phyloP scores from a whole-genome alignment of 495 filamentous ascomycete species.

The Daldinia bambusicola region DNA sequence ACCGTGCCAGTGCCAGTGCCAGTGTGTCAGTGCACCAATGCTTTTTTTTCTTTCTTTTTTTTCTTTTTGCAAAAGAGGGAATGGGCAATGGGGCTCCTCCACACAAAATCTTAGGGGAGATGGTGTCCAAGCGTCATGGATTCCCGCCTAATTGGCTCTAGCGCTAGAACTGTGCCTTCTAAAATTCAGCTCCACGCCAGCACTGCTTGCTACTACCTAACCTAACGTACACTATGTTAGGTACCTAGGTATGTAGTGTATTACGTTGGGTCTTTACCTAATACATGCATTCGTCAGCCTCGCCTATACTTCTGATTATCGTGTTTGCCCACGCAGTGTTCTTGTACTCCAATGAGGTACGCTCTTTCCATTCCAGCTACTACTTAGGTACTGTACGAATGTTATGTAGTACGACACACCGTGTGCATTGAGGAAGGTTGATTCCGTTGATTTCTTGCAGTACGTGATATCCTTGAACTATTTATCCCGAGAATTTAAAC shows the following conservation, averaged over 20 bases:
- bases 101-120: constrained; percentile 25
- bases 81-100: constrained; percentile 24
- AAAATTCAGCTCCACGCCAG: neutral
- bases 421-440: neutral
- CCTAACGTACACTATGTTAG: too few relatives aligned
- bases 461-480: neutral
- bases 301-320: constrained; percentile 13
- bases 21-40: too few relatives aligned
- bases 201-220: constrained; percentile 1
- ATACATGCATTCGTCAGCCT: constrained; percentile 26
- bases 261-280: constrained; percentile 15
- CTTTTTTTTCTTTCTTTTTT: neutral
- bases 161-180: constrained; percentile 18
- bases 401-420: constrained; percentile 4
- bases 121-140: constrained; percentile 40
- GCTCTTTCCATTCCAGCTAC: neutral
- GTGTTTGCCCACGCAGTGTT: neutral
- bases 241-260: too few relatives aligned
- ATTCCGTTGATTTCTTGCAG: neutral
- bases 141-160: constrained; percentile 27
- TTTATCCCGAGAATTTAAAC: neutral
- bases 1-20: constrained; percentile 5
- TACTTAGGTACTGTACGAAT: neutral
- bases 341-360: neutral
- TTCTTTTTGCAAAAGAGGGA: neutral